A percentile compares a stretch with the other conserved stretches of the same genome.
These are phyloP conservation scores for Eucalyptus victrix DNA, from an alignment of 345 rosid genomes.

Conservation along the genomic window DNA sequence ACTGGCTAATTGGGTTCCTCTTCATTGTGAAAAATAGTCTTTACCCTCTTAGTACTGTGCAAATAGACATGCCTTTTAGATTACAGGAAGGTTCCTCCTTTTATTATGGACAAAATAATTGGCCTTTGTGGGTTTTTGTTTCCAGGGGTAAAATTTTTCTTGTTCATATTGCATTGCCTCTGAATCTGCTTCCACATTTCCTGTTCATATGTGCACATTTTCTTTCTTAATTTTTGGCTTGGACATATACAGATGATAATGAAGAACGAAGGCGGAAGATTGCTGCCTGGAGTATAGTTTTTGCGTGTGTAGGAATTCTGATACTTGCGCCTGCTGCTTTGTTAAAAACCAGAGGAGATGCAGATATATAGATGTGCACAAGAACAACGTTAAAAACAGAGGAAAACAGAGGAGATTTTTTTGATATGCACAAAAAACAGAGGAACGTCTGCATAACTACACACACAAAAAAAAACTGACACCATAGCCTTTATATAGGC, in stretches of 20 bases:
- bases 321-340: slow-evolving; percentile 61
- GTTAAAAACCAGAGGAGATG: too few species aligned
- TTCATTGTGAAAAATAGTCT: neutral
- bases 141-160: neutral
- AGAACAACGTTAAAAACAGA: too few species aligned
- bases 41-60: neutral
- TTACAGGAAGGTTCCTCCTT: neutral
- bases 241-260: slow-evolving; percentile 26
- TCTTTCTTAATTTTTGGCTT: neutral
- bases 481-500: too few species aligned
- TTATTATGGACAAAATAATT: neutral
- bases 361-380: too few species aligned
- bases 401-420: too few species aligned
- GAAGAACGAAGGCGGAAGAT: slow-evolving; percentile 46
- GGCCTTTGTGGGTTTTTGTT: neutral
- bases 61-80: neutral
- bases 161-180: neutral
- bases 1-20: neutral
- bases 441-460: too few species aligned
- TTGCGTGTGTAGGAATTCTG: slow-evolving; percentile 59
- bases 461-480: too few species aligned
- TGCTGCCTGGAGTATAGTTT: slow-evolving; percentile 85
- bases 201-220: neutral
- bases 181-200: neutral
- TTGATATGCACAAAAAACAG: too few species aligned